Evolutionary conservation across 306 rosid species (phyloP).

Genomic region (Quercus glauca): DNA sequence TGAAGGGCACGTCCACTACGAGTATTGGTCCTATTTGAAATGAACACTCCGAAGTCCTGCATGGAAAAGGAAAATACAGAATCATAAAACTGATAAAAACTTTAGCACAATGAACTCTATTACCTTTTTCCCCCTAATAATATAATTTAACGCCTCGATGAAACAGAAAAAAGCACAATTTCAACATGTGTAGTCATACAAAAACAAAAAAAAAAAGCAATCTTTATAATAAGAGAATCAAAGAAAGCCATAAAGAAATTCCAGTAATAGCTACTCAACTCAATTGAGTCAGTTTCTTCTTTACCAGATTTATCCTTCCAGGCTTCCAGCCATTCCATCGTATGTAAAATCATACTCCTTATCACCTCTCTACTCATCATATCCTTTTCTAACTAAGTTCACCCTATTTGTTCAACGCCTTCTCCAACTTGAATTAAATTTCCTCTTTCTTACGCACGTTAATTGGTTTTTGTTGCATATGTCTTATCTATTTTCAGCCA

Average conservation of each 20-base stretch:
- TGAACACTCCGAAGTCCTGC: slow-evolving; percentile 72
- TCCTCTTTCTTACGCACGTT: not conserved
- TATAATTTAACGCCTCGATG: not conserved
- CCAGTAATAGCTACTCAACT: not conserved
- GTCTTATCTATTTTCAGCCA: not conserved
- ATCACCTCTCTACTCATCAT: not conserved
- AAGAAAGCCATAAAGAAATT: not conserved
- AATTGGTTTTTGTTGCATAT: not conserved
- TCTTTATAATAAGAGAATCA: not conserved
- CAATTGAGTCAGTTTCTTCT: not conserved
- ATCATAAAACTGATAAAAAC: not conserved
- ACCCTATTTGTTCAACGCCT: not conserved
- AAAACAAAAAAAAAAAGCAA: not conserved
- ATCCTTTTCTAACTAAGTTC: not conserved
- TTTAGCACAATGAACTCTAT: not conserved
- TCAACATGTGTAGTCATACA: not conserved
- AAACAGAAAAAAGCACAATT: not conserved
- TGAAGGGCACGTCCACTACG: slow-evolving; percentile 69
- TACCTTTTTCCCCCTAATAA: not conserved
- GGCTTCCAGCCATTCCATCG: not conserved
- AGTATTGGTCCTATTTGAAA: slow-evolving; percentile 93
- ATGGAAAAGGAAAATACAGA: not conserved
- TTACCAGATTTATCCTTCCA: too few relatives aligned
- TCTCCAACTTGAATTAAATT: not conserved
- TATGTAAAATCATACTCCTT: not conserved